These are phyloP conservation scores for Coniochaeta prunicola DNA, from an alignment of 2,329 filamentous ascomycete species.

Conservation along the genomic window DNA sequence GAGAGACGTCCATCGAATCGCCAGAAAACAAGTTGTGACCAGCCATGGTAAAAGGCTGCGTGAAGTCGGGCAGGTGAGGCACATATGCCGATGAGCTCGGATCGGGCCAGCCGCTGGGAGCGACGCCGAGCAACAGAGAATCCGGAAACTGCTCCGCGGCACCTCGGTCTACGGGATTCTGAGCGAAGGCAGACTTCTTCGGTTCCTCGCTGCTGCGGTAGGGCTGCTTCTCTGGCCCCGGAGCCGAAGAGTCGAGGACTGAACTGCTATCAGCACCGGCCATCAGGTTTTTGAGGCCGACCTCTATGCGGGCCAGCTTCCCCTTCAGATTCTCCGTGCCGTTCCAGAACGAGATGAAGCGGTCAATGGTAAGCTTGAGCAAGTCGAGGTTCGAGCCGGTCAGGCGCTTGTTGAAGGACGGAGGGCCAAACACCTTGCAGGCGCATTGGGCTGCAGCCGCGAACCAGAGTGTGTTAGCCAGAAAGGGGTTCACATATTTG, in stretches of 20 bases:
- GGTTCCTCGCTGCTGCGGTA: not conserved
- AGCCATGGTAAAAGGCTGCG: conserved; percentile 5
- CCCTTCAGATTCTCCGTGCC: conserved; percentile 10
- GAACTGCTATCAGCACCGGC: not conserved
- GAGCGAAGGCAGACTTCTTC: not conserved
- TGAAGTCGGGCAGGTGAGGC: conserved; percentile 4
- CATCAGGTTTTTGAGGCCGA: conserved; percentile 8
- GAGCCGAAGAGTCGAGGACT: not conserved
- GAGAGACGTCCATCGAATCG: conserved; percentile 8
- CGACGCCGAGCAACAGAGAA: not conserved
- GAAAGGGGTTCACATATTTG: conserved; percentile 23
- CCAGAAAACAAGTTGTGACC: conserved; percentile 4
- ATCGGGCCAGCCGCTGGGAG: not conserved
- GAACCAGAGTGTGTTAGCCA: conserved; percentile 24
- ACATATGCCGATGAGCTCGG: not conserved
- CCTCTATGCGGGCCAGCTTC: conserved; percentile 8
- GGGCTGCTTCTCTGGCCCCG: not conserved
- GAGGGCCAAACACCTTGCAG: conserved; percentile 8
- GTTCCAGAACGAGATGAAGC: conserved; percentile 10
- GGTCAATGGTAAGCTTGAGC: conserved; percentile 9
- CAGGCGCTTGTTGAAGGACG: conserved; percentile 7
- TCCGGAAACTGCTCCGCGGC: not conserved
- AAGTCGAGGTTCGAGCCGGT: conserved; percentile 7
- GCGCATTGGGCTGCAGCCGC: conserved; percentile 19
- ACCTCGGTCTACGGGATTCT: not conserved